Evolutionary conservation across 179 eudicot genomes (phyloP), one percentile per base, ranked within the genome.

Genomic region (Silene coronaria): DNA sequence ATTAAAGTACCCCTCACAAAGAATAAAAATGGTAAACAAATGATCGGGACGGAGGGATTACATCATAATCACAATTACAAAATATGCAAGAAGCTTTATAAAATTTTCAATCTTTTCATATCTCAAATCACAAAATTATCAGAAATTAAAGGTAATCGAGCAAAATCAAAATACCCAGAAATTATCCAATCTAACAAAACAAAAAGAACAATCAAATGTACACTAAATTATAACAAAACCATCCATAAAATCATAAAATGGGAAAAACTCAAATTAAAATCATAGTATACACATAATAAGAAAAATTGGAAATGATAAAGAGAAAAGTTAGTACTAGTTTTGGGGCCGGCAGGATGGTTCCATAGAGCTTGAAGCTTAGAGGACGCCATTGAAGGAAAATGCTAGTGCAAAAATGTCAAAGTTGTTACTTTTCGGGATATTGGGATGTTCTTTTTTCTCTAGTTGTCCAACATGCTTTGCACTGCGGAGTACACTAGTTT

Each of bases 291-390:
- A 63, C 16, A 63, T 63, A 63, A 10, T 0, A 62, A 62, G 12
- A 23, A 22, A 2, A 6, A 65, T 1, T 34, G 8, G 17, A 42
- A 21, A 21, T 0, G 11, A 5, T 23, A 19, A 22, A 17, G 36
- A 34, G 32, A 27, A 51, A 72, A 57, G n/a, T n/a, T n/a, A 61
- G 51, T 42, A 89, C 91, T 88, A 51, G 89, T 86, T 82, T 88
- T 89, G 77, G 91, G 93, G 36, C 91, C 91, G 12, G 93, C 91
- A 11, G 93, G 91, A 70, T 88, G 91, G 24, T 88, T 89, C 93
- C 91, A 89, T 21, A 89, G 60, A 70, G 88, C 88, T 78, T 89
- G 93, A 30, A 89, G 45, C 80, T 86, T 86, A 42, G 93, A 85
- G 32, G 85, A 67, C 79, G 87, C 89, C 91, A 88, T 72, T 51